Base-by-base conservation (phyloP, 306 rosid genomes). In the Gleditsia sinensis region DNA sequence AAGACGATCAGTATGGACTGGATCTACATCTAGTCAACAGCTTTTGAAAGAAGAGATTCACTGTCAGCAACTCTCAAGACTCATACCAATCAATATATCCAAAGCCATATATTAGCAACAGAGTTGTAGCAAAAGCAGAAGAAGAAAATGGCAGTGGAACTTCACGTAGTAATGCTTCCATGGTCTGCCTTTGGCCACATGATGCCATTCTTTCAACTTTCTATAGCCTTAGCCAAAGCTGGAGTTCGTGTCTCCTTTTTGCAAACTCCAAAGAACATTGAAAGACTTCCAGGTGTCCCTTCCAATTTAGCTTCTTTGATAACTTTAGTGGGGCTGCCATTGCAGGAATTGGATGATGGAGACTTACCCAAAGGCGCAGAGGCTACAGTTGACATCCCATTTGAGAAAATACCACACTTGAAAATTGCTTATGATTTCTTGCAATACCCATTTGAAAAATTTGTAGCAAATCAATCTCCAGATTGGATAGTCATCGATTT, bases 181-280 rank as follows among this genome's bases (percentile, higher is more conserved):
- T 59, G 66, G 43, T 45, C 43, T 9, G 61, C 74, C 45, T 68
- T 68, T 49, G 74, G 74, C 19, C 60, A 68, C 30, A 33, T 68
- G 2, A 28, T 68, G 3, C 46, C 61, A 3, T 48, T 49, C 43
- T 33, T 67, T 42, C 8, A 82, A 42, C 80, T 82, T 27, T 67
- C 80, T 56, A 53, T 72, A 60, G 74, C 70, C 74, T 77, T 82
- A 21, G 82, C 86, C 63, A 77, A 50, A 67, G 21, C 72, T 39
- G 80, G 80, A 50, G 49, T 77, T 60, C 80, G 9, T 24, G 80
- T 82, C 30, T 58, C 73, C 42, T 72, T 55, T 51, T 40, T 81
- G 12, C 56, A 79, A 59, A 77, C 85, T 11, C 82, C 85, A 5
- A 77, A 33, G 33, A 77, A 71, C 72, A 71, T 76, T 72, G 66